A percentile compares a stretch with the other conserved stretches of the same genome.
These are phyloP conservation scores for Ophiosphaerella narmari DNA, from an alignment of 2,329 filamentous ascomycete species.

Conservation along the genomic window DNA sequence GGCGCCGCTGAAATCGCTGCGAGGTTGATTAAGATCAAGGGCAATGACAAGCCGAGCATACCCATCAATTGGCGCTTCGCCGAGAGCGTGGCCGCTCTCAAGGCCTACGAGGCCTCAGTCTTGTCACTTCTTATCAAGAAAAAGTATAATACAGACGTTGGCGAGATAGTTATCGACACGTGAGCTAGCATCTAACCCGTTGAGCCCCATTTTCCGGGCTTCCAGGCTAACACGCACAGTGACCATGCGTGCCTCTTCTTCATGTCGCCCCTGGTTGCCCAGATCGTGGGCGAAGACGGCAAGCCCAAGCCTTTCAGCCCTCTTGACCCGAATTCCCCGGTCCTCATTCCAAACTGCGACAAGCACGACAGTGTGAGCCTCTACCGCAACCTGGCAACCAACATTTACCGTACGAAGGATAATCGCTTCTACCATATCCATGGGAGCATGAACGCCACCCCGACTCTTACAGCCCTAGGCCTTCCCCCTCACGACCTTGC, in stretches of 20 bases:
- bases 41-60: slow-evolving; percentile 51
- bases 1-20: slow-evolving; percentile 45
- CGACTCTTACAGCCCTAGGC: no score
- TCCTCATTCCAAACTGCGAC: slow-evolving; percentile 17
- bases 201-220: no score
- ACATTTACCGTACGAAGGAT: slow-evolving; percentile 55
- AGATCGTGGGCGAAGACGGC: slow-evolving; percentile 37
- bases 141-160: slow-evolving; percentile 52
- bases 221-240: no score
- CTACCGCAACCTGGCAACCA: slow-evolving; percentile 47
- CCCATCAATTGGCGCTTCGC: slow-evolving; percentile 63
- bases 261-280: slow-evolving; percentile 46
- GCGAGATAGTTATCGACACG: slow-evolving; percentile 55
- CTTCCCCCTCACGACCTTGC: no score
- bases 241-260: slow-evolving; percentile 53
- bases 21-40: slow-evolving; percentile 49
- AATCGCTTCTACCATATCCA: slow-evolving; percentile 55
- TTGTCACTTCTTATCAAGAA: slow-evolving; percentile 51
- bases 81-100: slow-evolving; percentile 57
- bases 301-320: no score
- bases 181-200: slow-evolving; percentile 18
- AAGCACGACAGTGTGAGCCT: slow-evolving; percentile 21
- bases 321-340: no score
- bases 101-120: slow-evolving; percentile 55
- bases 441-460: slow-evolving; percentile 49